Evolutionary conservation across 2,329 filamentous ascomycete species (phyloP), one percentile per base, ranked within the genome.

Genomic region (Trichoderma koningiopsis): DNA sequence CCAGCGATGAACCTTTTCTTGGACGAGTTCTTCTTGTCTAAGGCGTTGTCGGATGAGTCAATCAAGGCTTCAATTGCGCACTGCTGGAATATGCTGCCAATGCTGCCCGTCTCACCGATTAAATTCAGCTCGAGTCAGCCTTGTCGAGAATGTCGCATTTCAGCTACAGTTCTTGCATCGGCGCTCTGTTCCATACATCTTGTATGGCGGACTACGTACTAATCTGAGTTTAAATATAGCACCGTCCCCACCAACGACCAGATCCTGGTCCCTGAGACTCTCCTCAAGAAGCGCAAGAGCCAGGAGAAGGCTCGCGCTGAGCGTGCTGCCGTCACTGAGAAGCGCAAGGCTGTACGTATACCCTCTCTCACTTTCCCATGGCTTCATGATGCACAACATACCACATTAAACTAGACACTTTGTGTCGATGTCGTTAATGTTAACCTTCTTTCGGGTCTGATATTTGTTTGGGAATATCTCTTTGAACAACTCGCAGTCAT

Each of bases 361-460:
- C 71, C n/a, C 71, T 52, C 60, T 71, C 58, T 71, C 72, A 72
- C 69, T 70, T 70, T 74, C 68, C 67, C 65, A 58, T 73, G 78
- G 79, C 82, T 82, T 82, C 78, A 87, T 98, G 95, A 98, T 98
- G 93, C 92, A 92, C 88, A 90, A 89, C 88, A 92, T 86, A 88
- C 82, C 83, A 85, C 84, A 85, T 91, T 93, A 92, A 43, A 95
- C 95, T 98, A 99, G 96, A 92, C 92, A 85, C 69, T 43, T 10
- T 82, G 79, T 84, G 92, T 95, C 96, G 82, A 97, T 99, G 96
- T 87, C 97, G 95, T 97, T 94, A 93, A 92, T 88, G 88, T 93
- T 93, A 80, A 96, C 93, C 93, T 97, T 97, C 94, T 97, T 97
- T 97, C 94, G 94, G 95, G 94, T 93, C 94, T 97, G 96, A 98